Base-by-base conservation (phyloP, 73 alveolate species). In the Blepharisma japonicum region DNA sequence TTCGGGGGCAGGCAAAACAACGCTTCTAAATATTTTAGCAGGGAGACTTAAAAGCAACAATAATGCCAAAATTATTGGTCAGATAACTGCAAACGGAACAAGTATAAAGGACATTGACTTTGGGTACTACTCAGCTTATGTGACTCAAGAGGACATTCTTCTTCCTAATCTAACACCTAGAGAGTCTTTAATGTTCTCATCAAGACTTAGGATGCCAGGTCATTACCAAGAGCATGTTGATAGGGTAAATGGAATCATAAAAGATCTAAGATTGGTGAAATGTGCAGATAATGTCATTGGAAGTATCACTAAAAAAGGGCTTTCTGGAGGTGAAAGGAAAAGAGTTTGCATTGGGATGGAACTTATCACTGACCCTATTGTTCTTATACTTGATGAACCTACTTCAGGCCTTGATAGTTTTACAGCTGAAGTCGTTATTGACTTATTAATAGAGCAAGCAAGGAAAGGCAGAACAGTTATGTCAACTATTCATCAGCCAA, bases 1-100 rank as follows among this genome's bases (percentile, higher is more conserved):
- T 21, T 86, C 92, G 14, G 95, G 95, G n/a, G 85, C 92, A 7
- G 95, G 95, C 27, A 88, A 88, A 55, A 88, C 95, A 3, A 55
- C 95, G 2, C 83, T 88, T 21, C 78, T 88, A 42, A 88, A 85
- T 76, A 68, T 88, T 7, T 77, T 88, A 46, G 68, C 86, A 14
- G 48, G 70, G 39, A 55, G 89, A 45, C 50, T 81, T 6, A 23
- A 21, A 6, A 53, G 56, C 8, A 38, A 56, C 14, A 61, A 27
- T 18, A 81, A 71, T 9, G 78, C 48, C 14, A 14, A 55, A 5
- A 20, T 71, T 6, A 49, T 38, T 32, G 92, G 86, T 5, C 47
- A 71, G 55, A 71, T 81, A 20, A 14, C 39, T 9, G 86, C 84
- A 27, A 84, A 84, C 39, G 21, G 68, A 56, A 39, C 66, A 49